Conservation (phyloP, 352 stramenopile species). For the Pythium scleroteichum region DNA sequence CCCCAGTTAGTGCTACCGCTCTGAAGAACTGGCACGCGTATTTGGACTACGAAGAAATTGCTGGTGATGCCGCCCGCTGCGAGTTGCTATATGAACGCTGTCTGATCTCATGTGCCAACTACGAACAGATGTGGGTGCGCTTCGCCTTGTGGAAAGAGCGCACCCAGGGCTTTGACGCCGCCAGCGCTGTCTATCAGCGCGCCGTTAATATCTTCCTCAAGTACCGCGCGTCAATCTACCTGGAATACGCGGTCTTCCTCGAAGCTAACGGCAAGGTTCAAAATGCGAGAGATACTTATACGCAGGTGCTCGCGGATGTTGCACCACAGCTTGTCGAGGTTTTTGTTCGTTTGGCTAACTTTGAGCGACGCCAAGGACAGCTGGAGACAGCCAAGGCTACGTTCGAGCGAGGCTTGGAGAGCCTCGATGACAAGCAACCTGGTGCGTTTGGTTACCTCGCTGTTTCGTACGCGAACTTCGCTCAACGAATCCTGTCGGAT, state of each 20-base stretch:
- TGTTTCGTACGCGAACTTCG: slow-evolving; percentile 60
- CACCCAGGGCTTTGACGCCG: slow-evolving; percentile 54
- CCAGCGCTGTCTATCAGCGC: slow-evolving; percentile 63
- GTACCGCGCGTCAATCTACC: slow-evolving; percentile 66
- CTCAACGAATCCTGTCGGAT: slow-evolving; percentile 50
- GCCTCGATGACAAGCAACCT: slow-evolving; percentile 32
- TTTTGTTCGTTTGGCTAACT: slow-evolving; percentile 69
- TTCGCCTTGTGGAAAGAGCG: slow-evolving; percentile 67
- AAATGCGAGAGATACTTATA: slow-evolving; percentile 50
- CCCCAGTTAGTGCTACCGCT: slow-evolving; percentile 56
- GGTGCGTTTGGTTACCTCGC: slow-evolving; percentile 55
- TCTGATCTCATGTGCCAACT: slow-evolving; percentile 82
- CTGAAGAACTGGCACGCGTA: slow-evolving; percentile 83
- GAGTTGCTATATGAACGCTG: slow-evolving; percentile 77
- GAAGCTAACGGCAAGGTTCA: slow-evolving; percentile 58
- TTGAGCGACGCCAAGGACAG: slow-evolving; percentile 59
- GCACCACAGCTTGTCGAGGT: slow-evolving; percentile 65
- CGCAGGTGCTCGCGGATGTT: slow-evolving; percentile 55
- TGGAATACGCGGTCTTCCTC: slow-evolving; percentile 75
- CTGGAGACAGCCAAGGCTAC: slow-evolving; percentile 48
- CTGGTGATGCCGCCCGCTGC: slow-evolving; percentile 47
- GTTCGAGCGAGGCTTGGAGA: slow-evolving; percentile 57
- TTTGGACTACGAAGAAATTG: slow-evolving; percentile 75
- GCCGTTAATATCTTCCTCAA: slow-evolving; percentile 73
- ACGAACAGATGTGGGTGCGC: slow-evolving; percentile 79